Percentiles rank a stretch among this genome's conserved stretches.
Evolutionary conservation across 2,329 filamentous ascomycete species (phyloP).

Genomic region (Aureobasidium sp.): DNA sequence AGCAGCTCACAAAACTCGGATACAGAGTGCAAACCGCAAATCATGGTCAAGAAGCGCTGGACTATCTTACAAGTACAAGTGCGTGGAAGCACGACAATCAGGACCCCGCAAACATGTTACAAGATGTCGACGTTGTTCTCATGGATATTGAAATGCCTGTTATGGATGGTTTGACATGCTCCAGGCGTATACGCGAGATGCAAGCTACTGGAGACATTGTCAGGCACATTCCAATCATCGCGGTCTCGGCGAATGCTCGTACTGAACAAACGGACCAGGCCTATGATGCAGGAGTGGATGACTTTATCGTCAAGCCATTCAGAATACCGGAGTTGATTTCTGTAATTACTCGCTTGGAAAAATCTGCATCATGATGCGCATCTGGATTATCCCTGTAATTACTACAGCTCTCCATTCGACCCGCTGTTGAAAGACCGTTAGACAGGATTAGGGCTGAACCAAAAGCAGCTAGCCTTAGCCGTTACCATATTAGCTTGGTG

Average conservation of each 20-base stretch:
- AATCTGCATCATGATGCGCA: neutral
- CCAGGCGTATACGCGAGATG: slow-evolving; percentile 53
- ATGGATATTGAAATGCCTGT: slow-evolving; percentile 58
- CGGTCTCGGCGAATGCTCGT: slow-evolving; percentile 72
- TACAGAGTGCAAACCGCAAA: slow-evolving; percentile 23
- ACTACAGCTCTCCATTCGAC: no score
- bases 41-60: slow-evolving; percentile 25
- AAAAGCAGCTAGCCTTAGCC: no score
- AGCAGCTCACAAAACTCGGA: slow-evolving; percentile 23
- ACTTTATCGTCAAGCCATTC: slow-evolving; percentile 17
- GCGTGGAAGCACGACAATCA: neutral
- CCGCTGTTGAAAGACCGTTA: no score
- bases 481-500: no score
- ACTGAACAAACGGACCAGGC: slow-evolving; percentile 67
- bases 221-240: slow-evolving; percentile 64
- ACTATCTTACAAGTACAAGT: slow-evolving; percentile 1
- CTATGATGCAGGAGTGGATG: slow-evolving; percentile 61
- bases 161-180: slow-evolving; percentile 67
- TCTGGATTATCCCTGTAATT: no score
- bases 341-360: neutral
- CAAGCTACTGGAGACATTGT: slow-evolving; percentile 51
- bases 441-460: no score
- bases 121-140: neutral
- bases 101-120: slow-evolving; percentile 10
- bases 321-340: slow-evolving; percentile 11